Percentiles rank a stretch among this genome's conserved stretches.
phyloP scores from a whole-genome alignment of 768 basidiomycete species.

The Boletus sensibilis region DNA sequence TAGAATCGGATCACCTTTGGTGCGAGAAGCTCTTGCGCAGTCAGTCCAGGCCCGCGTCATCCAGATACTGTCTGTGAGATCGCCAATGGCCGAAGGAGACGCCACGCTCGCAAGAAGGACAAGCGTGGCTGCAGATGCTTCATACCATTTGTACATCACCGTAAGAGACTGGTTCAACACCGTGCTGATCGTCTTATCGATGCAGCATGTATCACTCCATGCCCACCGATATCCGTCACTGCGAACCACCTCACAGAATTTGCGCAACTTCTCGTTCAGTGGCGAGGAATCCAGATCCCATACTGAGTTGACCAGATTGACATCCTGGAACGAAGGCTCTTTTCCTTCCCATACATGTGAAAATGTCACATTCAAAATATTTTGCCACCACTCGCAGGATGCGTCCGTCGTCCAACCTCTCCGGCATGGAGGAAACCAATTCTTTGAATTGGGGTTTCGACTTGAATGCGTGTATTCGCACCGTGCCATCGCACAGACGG shows the following conservation, averaged over 20 bases:
- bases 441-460: not conserved
- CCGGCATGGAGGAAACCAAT: not conserved
- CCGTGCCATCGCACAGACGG: not conserved
- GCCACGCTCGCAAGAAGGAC: not conserved
- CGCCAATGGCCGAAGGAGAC: not conserved
- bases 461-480: not conserved
- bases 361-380: slow-evolving; percentile 2
- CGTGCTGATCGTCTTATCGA: slow-evolving; percentile 6
- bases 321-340: slow-evolving; percentile 1
- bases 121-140: not conserved
- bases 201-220: slow-evolving; percentile 9
- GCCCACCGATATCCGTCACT: slow-evolving; percentile 14
- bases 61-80: slow-evolving; percentile 1
- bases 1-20: slow-evolving; percentile 10
- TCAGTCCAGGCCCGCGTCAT: slow-evolving; percentile 19
- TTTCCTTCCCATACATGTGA: too few species aligned
- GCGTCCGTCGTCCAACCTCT: not conserved
- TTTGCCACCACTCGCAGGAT: not conserved
- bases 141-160: slow-evolving; percentile 3
- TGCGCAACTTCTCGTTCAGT: not conserved
- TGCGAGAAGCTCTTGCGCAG: slow-evolving; percentile 17
- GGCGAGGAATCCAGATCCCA: not conserved
- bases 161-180: slow-evolving; percentile 7
- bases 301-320: not conserved
- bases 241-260: not conserved